Conservation (phyloP, 345 rosid species). For the Moringa oleifera region DNA sequence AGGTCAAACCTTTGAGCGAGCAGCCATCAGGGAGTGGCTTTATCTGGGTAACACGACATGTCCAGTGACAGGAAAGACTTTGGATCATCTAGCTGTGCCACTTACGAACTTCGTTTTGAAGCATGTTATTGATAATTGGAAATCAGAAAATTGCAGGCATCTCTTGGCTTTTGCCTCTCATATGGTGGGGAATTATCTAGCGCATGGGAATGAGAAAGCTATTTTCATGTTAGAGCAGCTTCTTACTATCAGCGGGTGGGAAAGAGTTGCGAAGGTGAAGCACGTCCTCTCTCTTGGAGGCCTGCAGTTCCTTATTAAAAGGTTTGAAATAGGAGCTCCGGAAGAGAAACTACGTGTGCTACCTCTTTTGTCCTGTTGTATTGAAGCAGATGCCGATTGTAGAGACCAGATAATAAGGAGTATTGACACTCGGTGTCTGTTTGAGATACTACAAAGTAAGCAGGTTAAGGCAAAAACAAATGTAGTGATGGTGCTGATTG, state of each 20-base stretch:
- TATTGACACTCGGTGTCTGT: constrained; percentile 28
- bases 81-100: constrained; percentile 38
- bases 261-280: constrained; percentile 34
- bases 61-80: constrained; percentile 47
- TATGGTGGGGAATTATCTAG: constrained; percentile 13
- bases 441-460: constrained; percentile 43
- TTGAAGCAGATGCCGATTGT: constrained; percentile 49
- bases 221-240: constrained; percentile 36
- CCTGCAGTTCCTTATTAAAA: constrained; percentile 37
- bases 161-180: constrained; percentile 27
- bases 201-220: constrained; percentile 24
- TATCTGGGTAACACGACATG: constrained; percentile 50
- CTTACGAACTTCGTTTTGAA: constrained; percentile 46
- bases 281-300: constrained; percentile 47
- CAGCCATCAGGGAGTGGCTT: constrained; percentile 51
- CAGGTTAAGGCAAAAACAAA: constrained; percentile 30
- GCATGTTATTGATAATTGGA: constrained; percentile 43
- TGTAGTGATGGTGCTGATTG: constrained; percentile 35
- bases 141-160: constrained; percentile 25
- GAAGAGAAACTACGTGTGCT: constrained; percentile 35
- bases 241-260: constrained; percentile 30
- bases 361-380: constrained; percentile 36
- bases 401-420: constrained; percentile 33
- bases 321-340: constrained; percentile 27
- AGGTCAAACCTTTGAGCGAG: constrained; percentile 56